Evolutionary conservation across 768 basidiomycete genomes (phyloP), one percentile per base, ranked within the genome.

Genomic region (Russula virescens): DNA sequence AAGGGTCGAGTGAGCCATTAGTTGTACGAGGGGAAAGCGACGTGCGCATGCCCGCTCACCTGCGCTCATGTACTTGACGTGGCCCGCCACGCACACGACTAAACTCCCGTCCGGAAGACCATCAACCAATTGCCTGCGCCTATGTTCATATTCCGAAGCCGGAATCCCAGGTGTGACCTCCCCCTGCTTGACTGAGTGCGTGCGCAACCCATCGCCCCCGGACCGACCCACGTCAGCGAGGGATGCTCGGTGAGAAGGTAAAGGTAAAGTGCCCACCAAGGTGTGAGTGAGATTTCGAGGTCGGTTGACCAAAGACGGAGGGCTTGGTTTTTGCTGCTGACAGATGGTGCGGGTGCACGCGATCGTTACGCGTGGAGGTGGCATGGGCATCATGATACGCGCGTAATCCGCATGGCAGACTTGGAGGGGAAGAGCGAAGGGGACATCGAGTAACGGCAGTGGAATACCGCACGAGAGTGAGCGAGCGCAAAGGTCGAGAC

Each of bases 81-180:
- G 74, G 0, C 75, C 80, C 7, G 79, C 79, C 45, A 79, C 71
- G 50, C 74, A 76, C 1, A 82, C 72, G 45, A 80, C 80, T n/a
- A 76, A 67, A 43, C 73, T 72, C 2, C 76, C 76, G 7, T 76
- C 75, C 2, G 76, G 77, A 38, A 83, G 62, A 14, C 69, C 60
- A 10, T 73, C 71, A 73, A 83, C 77, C 52, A 83, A 71, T 43
- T 69, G 68, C 40, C 55, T 69, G 47, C 81, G 63, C 35, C 82
- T 68, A 18, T 66, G 58, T 43, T 78, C 77, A 69, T 80, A 82
- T 65, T 83, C 82, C 8, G 62, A 40, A 6, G 69, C 70, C 3
- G 75, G 57, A 45, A 83, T 78, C 1, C 81, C 80, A 0, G 76
- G 75, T 0, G 79, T 81, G 25, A 82, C 69, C 50, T 82, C 76